A percentile compares a stretch with the other conserved stretches of the same genome.
Conservation (phyloP, 306 rosid species). For the Gastrolobium bilobum region DNA sequence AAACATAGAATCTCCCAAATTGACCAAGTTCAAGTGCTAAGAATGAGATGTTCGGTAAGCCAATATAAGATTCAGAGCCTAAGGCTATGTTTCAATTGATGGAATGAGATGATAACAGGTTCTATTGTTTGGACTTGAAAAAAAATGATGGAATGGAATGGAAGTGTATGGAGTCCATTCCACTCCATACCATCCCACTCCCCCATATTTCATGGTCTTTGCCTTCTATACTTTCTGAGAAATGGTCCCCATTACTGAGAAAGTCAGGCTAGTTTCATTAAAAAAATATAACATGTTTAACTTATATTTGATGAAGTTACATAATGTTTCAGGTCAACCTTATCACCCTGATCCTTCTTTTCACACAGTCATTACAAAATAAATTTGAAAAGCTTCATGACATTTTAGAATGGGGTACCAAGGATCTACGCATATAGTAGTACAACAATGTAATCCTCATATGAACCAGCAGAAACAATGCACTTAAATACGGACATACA, state of each 20-base stretch:
- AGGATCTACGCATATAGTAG: not conserved
- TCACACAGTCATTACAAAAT: not conserved
- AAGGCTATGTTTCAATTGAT: not conserved
- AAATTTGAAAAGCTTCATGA: not conserved
- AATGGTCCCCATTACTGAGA: not conserved
- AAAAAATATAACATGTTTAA: not conserved
- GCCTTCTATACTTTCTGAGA: too few relatives aligned
- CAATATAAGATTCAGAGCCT: not conserved
- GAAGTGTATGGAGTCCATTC: not conserved
- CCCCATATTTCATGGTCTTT: too few relatives aligned
- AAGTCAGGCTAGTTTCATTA: not conserved
- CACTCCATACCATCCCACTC: not conserved
- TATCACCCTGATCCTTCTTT: not conserved
- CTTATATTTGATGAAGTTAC: not conserved
- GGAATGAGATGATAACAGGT: not conserved
- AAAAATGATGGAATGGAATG: too few relatives aligned
- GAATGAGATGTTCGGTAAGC: not conserved
- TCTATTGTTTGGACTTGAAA: not conserved
- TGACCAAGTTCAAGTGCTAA: not conserved
- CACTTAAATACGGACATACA: not conserved
- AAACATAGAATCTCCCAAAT: not conserved
- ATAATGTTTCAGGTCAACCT: not conserved
- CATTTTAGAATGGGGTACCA: not conserved
- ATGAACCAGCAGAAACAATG: not conserved
- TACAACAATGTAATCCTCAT: slow-evolving; percentile 33